Evolutionary conservation across 371 early-diverging fungal species (phyloP), one percentile per base, ranked within the genome.

Genomic region (Chytridiales sp.): DNA sequence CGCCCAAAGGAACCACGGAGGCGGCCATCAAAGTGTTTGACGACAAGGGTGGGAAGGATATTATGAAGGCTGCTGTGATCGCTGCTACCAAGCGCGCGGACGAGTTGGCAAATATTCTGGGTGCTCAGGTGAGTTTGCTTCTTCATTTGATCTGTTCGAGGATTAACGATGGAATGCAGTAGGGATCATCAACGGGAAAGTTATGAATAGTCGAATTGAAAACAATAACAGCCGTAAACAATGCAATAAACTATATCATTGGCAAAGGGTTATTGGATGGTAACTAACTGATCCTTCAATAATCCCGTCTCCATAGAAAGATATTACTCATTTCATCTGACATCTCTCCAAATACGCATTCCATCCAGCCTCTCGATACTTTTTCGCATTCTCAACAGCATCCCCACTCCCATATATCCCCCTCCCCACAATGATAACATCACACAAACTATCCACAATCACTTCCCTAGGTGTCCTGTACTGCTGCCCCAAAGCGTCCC

Each of bases 401-500:
- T 86, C 85, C 19, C 83, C 89, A 4, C 83, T 75, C 24, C 89
- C 93, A 69, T 96, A 95, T 62, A 97, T 93, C 49, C 93, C 96
- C 47, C 98, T 81, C 30, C 98, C 98, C 1, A 97, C 98, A 75
- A 97, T 97, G 63, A 97, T 95, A 19, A 97, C 82, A 79, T 97
- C 98, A 51, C 92, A 87, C 17, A 87, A 88, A 59, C 84, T 84
- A 22, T 89, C 87, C n/a, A 81, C 69, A 53, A 97, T 79, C 27
- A 94, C 95, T 54, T 89, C 76, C 47, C 84, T 75, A 34, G 97
- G 97, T 0, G 93, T 91, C 64, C 93, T 82, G 74, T 96, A 97
- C 75, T 90, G 91, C 74, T 97, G 97, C 34, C 98, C 98, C 34
- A 97, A 72, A 2, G 79, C 83, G 74, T 97, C 98, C 21, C 90